phyloP scores from a whole-genome alignment of 1,284 basidiomycete genomes.

The Cerrena zonata region DNA sequence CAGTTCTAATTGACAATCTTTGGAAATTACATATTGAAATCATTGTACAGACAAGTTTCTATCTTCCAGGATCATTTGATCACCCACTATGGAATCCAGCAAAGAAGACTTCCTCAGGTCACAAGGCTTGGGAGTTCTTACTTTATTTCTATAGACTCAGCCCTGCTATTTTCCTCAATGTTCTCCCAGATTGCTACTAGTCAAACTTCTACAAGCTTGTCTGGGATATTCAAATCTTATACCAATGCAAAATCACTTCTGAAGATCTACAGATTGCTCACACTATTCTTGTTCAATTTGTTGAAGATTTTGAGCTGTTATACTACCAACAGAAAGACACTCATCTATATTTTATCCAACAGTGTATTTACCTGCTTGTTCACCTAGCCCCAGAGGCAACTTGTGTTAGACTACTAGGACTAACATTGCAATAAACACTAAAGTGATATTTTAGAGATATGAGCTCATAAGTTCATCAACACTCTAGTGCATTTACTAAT shows the following conservation, averaged over 20 bases:
- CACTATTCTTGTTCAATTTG: slow-evolving; percentile 11
- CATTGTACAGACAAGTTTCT: slow-evolving; percentile 13
- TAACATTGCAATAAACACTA: slow-evolving; percentile 18
- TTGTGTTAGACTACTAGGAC: slow-evolving; percentile 13
- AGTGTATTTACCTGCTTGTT: slow-evolving; percentile 16
- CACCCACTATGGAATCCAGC: slow-evolving; percentile 25
- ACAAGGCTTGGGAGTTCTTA: slow-evolving; percentile 27
- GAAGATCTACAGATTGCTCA: slow-evolving; percentile 6
- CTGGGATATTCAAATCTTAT: slow-evolving; percentile 10
- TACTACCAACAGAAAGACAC: slow-evolving; percentile 16
- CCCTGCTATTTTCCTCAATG: slow-evolving; percentile 17
- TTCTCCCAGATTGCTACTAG: slow-evolving; percentile 14
- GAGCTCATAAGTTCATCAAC: slow-evolving; percentile 17
- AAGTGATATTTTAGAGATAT: slow-evolving; percentile 23
- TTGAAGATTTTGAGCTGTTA: slow-evolving; percentile 16
- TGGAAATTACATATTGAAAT: slow-evolving; percentile 32
- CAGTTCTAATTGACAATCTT: slow-evolving; percentile 20
- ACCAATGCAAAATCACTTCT: slow-evolving; percentile 9
- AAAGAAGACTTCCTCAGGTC: slow-evolving; percentile 27
- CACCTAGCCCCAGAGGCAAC: slow-evolving; percentile 14
- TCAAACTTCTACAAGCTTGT: slow-evolving; percentile 21
- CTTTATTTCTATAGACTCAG: slow-evolving; percentile 18
- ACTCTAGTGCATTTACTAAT: slow-evolving; percentile 19
- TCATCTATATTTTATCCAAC: slow-evolving; percentile 21
- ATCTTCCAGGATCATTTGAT: slow-evolving; percentile 26